Evolutionary conservation across 2,329 filamentous ascomycete genomes (phyloP).

Genomic region (Colletotrichum brevisporum): DNA sequence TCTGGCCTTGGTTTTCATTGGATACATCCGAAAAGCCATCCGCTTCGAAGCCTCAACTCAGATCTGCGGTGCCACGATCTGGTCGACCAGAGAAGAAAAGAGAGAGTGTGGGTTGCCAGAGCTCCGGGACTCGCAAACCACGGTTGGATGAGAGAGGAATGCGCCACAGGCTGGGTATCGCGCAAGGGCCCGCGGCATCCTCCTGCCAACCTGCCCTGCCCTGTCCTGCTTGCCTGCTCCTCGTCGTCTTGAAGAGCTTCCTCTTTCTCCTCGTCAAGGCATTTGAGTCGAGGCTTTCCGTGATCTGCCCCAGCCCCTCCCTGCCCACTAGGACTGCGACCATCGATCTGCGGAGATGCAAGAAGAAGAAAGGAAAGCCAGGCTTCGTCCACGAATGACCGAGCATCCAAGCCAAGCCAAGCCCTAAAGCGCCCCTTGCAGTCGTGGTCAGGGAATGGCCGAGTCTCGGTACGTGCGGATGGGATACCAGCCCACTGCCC

Average conservation of each 20-base stretch:
- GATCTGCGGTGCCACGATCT: constrained; percentile 37
- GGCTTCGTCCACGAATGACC: constrained; percentile 16
- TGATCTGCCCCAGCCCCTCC: constrained; percentile 33
- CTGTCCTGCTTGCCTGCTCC: not conserved
- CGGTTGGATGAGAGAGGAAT: not conserved
- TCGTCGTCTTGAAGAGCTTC: constrained; percentile 5
- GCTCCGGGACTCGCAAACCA: constrained; percentile 20
- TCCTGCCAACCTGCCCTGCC: no score
- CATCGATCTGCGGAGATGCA: constrained; percentile 39
- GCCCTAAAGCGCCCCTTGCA: constrained; percentile 32
- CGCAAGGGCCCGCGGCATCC: not conserved
- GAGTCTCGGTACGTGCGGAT: constrained; percentile 29
- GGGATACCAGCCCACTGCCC: constrained; percentile 22
- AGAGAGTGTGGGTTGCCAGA: constrained; percentile 18
- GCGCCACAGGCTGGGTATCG: constrained; percentile 2
- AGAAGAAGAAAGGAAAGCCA: constrained; percentile 37
- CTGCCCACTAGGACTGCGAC: constrained; percentile 36
- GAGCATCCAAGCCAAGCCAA: constrained; percentile 21
- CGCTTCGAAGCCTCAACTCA: constrained; percentile 24
- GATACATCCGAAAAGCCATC: constrained; percentile 2
- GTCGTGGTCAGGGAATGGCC: constrained; percentile 19
- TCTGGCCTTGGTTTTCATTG: constrained; percentile 2
- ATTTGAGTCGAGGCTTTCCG: constrained; percentile 25
- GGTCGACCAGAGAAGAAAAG: constrained; percentile 10
- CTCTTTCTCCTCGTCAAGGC: constrained; percentile 6